phyloP scores from a whole-genome alignment of 176 grass and related monocot genomes.

The Aegilops sharonensis region DNA sequence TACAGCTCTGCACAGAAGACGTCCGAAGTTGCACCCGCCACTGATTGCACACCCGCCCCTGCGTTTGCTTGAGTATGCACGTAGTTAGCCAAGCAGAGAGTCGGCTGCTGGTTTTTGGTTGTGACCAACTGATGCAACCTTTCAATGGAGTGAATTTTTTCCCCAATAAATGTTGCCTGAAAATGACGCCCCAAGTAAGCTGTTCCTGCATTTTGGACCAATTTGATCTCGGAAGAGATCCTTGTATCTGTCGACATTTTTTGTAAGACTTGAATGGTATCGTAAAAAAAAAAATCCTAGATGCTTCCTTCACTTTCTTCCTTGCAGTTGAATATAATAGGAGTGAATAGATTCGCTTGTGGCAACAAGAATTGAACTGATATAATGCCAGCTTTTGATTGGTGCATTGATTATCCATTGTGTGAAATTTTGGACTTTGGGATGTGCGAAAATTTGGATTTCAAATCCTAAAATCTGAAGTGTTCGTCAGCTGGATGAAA shows the following conservation, averaged over 20 bases:
- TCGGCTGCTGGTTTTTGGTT: background rate
- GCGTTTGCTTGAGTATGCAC: conserved; percentile 46
- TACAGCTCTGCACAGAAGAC: conserved; percentile 71
- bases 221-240: conserved; percentile 34
- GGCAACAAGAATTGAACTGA: background rate
- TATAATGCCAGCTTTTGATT: background rate
- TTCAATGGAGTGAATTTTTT: background rate
- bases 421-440: background rate
- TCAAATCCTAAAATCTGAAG: background rate
- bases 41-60: conserved; percentile 64
- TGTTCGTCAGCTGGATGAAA: background rate
- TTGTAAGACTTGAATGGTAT: conserved; percentile 4
- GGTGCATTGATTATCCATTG: background rate
- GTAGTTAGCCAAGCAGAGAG: conserved; percentile 29
- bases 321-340: background rate
- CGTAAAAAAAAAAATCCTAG: background rate
- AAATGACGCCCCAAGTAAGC: conserved; percentile 1
- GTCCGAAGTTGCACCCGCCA: conserved; percentile 53
- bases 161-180: conserved; percentile 35
- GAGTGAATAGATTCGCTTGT: background rate
- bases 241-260: conserved; percentile 38
- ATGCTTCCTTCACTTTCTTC: background rate
- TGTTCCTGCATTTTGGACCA: conserved; percentile 22
- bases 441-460: background rate
- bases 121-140: conserved; percentile 16